These are phyloP conservation scores for Allomyces macrogynus DNA, from an alignment of 192 early-diverging fungal genomes.

Conservation along the genomic window DNA sequence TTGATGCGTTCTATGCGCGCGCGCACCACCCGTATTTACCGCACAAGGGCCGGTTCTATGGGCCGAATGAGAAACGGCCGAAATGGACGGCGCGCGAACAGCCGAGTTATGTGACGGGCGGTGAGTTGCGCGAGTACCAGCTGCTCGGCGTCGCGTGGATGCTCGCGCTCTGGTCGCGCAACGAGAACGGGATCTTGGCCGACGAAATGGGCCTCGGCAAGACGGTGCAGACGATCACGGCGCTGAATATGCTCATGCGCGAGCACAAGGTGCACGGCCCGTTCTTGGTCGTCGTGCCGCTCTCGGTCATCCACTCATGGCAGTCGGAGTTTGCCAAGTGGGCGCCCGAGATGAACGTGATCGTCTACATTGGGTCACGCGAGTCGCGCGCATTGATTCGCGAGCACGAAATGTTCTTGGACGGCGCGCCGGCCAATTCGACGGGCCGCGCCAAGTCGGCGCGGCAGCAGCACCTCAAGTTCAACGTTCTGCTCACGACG, in stretches of 20 bases:
- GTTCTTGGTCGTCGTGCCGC: slow-evolving; percentile 84
- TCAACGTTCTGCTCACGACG: slow-evolving; percentile 87
- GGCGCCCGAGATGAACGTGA: slow-evolving; percentile 83
- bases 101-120: slow-evolving; percentile 62
- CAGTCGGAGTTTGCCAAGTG: slow-evolving; percentile 84
- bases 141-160: slow-evolving; percentile 91
- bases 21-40: slow-evolving; percentile 50
- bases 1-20: slow-evolving; percentile 74
- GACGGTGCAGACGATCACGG: slow-evolving; percentile 90
- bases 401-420: slow-evolving; percentile 76
- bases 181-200: slow-evolving; percentile 78
- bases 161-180: slow-evolving; percentile 80
- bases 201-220: slow-evolving; percentile 75
- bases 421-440: slow-evolving; percentile 8
- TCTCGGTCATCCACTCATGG: slow-evolving; percentile 90
- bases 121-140: slow-evolving; percentile 88
- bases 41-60: slow-evolving; percentile 29
- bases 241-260: slow-evolving; percentile 76
- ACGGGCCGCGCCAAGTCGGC: slow-evolving; percentile 2
- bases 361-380: slow-evolving; percentile 75
- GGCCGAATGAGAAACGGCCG: slow-evolving; percentile 36
- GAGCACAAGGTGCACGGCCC: slow-evolving; percentile 70
- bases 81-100: slow-evolving; percentile 58
- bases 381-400: slow-evolving; percentile 66
- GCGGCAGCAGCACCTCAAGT: slow-evolving; percentile 32